Conservation (phyloP, 2,329 filamentous ascomycete genomes). For the Pyrenophora teres region DNA sequence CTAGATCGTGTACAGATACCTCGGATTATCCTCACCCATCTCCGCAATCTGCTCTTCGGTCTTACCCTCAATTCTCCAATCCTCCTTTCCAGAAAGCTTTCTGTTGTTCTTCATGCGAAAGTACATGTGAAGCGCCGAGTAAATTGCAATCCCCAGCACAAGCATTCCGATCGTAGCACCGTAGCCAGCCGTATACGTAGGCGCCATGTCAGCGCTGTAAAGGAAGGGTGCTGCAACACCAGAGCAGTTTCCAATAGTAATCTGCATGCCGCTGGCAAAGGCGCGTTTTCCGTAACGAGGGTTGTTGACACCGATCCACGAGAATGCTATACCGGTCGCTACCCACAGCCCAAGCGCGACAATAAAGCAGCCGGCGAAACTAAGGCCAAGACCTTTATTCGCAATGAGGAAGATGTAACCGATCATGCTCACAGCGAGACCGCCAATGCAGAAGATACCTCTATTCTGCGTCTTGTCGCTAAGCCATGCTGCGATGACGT, state of each 20-base stretch:
- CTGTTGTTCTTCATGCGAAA: constrained; percentile 28
- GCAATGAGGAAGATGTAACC: constrained; percentile 54
- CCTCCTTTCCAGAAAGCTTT: constrained; percentile 29
- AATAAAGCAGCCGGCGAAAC: constrained; percentile 36
- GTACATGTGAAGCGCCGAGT: constrained; percentile 26
- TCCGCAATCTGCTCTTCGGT: constrained; percentile 31
- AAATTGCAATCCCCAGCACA: constrained; percentile 21
- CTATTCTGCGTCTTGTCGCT: constrained; percentile 34
- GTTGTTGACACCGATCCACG: constrained; percentile 37
- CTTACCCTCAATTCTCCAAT: constrained; percentile 31
- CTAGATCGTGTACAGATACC: constrained; percentile 31
- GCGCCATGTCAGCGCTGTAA: constrained; percentile 19
- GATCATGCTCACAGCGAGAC: constrained; percentile 48
- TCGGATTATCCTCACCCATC: constrained; percentile 34
- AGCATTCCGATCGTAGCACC: constrained; percentile 30
- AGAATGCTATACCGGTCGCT: constrained; percentile 31
- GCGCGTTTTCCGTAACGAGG: constrained; percentile 40
- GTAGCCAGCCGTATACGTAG: constrained; percentile 28
- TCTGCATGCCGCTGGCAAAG: constrained; percentile 35
- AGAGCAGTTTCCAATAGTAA: constrained; percentile 46
- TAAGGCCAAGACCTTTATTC: constrained; percentile 21
- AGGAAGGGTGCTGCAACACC: constrained; percentile 38
- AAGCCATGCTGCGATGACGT: constrained; percentile 30
- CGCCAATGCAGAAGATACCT: constrained; percentile 33
- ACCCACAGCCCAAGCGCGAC: constrained; percentile 37